phyloP scores from a whole-genome alignment of 257 asterid genomes.

The Leonotis leonurus region DNA sequence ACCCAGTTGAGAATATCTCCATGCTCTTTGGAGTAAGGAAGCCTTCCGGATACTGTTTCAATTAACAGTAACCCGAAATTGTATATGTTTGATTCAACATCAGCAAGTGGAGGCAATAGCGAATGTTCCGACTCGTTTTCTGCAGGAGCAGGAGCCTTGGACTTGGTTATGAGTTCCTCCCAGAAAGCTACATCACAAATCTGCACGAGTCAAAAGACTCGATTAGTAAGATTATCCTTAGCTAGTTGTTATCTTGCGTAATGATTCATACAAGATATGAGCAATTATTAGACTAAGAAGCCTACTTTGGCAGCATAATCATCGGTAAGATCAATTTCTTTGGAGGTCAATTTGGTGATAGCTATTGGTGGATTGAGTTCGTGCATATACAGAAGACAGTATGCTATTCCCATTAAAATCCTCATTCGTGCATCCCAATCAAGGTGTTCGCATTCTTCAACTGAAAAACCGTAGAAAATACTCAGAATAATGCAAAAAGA shows the following conservation, averaged over 20 bases:
- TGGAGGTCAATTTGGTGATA: constrained; percentile 43
- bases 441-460: constrained; percentile 72
- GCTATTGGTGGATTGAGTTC: constrained; percentile 61
- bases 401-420: constrained; percentile 70
- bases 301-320: constrained; percentile 94
- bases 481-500: neutral
- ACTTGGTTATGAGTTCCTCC: constrained; percentile 47
- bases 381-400: constrained; percentile 80
- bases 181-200: constrained; percentile 63
- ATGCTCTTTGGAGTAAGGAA: constrained; percentile 50
- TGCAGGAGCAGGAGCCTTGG: constrained; percentile 25
- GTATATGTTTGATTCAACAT: constrained; percentile 50
- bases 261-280: neutral
- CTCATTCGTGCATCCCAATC: constrained; percentile 88
- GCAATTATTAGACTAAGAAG: neutral
- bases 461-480: constrained; percentile 29
- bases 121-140: constrained; percentile 45
- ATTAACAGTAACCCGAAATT: constrained; percentile 64
- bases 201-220: constrained; percentile 28
- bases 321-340: constrained; percentile 57
- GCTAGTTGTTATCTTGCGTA: neutral
- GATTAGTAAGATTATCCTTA: neutral
- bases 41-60: constrained; percentile 64
- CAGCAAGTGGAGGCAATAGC: constrained; percentile 48
- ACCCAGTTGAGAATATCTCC: constrained; percentile 65